Evolutionary conservation across 345 rosid genomes (phyloP).

Genomic region (Eucalyptus dawsonii): DNA sequence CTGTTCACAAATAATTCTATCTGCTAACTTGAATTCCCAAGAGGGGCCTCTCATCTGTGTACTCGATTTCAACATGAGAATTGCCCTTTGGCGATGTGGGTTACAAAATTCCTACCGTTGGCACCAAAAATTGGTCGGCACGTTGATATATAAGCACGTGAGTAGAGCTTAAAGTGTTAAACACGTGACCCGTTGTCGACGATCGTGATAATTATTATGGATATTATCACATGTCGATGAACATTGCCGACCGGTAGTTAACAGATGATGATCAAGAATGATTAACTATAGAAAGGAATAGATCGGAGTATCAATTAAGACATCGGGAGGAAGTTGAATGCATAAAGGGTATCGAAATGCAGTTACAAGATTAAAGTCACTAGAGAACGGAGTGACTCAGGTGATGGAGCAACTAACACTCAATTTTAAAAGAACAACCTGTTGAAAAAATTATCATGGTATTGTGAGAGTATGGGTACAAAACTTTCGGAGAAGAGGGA

Average conservation of each 20-base stretch:
- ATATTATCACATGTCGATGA: not conserved
- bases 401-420: too few species aligned
- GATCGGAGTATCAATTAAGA: not conserved
- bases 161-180: not conserved
- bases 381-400: too few species aligned
- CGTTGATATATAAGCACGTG: not conserved
- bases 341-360: not conserved
- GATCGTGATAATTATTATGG: not conserved
- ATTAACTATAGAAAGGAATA: not conserved
- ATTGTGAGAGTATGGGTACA: too few species aligned
- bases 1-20: not conserved
- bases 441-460: too few species aligned
- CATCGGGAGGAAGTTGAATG: not conserved
- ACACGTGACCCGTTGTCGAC: not conserved
- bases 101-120: not conserved
- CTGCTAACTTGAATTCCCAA: not conserved
- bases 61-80: not conserved
- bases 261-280: too few species aligned
- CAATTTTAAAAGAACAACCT: too few species aligned
- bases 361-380: too few species aligned
- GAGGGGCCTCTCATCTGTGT: not conserved
- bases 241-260: too few species aligned
- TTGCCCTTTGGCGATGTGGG: not conserved
- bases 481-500: too few species aligned
- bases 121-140: not conserved